Conservation (phyloP, 2,329 filamentous ascomycete species). For the Colletotrichum acutatum region DNA sequence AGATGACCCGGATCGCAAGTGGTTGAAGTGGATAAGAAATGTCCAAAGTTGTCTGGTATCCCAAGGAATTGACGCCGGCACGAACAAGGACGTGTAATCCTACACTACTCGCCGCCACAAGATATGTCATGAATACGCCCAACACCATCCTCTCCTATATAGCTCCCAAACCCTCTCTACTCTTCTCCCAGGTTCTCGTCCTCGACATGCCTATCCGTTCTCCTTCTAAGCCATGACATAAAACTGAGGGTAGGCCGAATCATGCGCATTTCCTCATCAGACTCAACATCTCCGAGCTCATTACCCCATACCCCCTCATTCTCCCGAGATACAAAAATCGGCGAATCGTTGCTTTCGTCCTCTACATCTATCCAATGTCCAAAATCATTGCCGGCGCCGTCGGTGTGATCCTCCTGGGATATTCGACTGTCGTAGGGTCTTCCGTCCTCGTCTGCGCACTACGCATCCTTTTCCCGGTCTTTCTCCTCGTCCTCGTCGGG, state of each 20-base stretch:
- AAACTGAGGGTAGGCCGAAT: constrained; percentile 19
- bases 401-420: not conserved
- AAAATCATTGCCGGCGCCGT: not conserved
- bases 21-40: constrained; percentile 23
- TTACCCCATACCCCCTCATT: not conserved
- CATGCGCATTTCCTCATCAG: constrained; percentile 30
- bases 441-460: constrained; percentile 27
- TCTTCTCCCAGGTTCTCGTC: constrained; percentile 4
- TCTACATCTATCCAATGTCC: constrained; percentile 7
- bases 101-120: constrained; percentile 32
- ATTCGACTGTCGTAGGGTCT: not conserved
- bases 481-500: constrained; percentile 40
- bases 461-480: constrained; percentile 28
- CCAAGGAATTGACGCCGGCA: constrained; percentile 32
- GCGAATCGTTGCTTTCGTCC: not conserved
- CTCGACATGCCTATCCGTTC: constrained; percentile 13
- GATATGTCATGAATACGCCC: constrained; percentile 16
- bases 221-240: constrained; percentile 28
- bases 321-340: constrained; percentile 11
- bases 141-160: constrained; percentile 11
- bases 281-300: constrained; percentile 2
- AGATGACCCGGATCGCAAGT: not conserved
- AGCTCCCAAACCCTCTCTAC: not conserved
- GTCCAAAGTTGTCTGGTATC: constrained; percentile 35
- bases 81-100: constrained; percentile 26